These are phyloP conservation scores for Plenodomus tracheiphilus DNA, from an alignment of 2,329 filamentous ascomycete genomes.

Conservation along the genomic window DNA sequence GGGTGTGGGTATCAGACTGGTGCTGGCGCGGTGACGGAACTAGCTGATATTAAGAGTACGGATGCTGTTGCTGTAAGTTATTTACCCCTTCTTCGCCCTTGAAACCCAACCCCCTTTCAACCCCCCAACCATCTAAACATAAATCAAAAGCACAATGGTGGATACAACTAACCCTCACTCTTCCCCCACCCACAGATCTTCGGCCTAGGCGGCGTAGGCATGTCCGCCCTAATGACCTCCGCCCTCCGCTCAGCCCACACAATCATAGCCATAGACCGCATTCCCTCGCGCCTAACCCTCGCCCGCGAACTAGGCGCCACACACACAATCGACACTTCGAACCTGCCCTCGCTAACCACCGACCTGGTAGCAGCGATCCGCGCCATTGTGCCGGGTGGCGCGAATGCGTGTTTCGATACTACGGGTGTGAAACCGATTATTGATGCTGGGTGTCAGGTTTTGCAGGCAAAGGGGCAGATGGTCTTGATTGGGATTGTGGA, in stretches of 20 bases:
- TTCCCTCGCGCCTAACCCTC: conserved; percentile 39
- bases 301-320: conserved; percentile 46
- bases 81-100: too few relatives aligned
- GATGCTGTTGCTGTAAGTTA: conserved; percentile 46
- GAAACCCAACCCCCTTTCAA: too few relatives aligned
- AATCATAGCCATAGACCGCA: conserved; percentile 46
- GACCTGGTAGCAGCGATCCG: conserved; percentile 43
- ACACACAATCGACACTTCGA: conserved; percentile 42
- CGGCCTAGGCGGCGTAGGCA: conserved; percentile 53
- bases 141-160: too few relatives aligned
- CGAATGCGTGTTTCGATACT: conserved; percentile 55
- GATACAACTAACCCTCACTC: too few relatives aligned
- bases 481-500: conserved; percentile 56
- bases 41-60: conserved; percentile 36
- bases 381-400: conserved; percentile 43
- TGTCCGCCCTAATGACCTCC: conserved; percentile 53
- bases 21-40: conserved; percentile 46
- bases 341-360: conserved; percentile 10
- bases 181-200: too few relatives aligned
- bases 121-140: too few relatives aligned
- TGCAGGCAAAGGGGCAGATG: conserved; percentile 52
- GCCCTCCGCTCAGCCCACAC: conserved; percentile 45
- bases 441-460: conserved; percentile 48
- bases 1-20: conserved; percentile 55
- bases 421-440: conserved; percentile 52